phyloP scores from a whole-genome alignment of 1,284 basidiomycete genomes.

The Earliella scabrosa region DNA sequence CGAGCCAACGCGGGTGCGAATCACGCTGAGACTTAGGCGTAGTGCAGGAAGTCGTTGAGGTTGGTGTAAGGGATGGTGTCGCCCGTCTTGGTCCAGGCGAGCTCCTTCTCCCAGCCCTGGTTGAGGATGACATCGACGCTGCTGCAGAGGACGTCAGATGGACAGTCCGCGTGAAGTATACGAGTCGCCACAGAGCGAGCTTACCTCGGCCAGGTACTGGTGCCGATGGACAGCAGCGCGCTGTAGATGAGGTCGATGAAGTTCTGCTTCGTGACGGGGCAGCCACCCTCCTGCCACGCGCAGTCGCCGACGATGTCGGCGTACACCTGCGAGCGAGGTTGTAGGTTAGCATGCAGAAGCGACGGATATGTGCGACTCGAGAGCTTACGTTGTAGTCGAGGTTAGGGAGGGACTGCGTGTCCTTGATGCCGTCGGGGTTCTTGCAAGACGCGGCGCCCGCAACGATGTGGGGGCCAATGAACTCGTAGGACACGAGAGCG shows the following conservation, averaged over 20 bases:
- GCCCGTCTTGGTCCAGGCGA: conserved; percentile 1
- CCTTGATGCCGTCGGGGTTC: background rate
- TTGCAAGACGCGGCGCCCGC: background rate
- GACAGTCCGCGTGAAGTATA: no score
- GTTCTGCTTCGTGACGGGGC: conserved; percentile 3
- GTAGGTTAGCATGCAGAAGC: background rate
- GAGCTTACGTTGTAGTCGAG: conserved; percentile 1
- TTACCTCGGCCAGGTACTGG: background rate
- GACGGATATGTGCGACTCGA: no score
- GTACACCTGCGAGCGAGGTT: background rate
- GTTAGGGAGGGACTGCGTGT: background rate
- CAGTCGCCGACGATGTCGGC: conserved; percentile 1
- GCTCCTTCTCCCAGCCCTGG: background rate
- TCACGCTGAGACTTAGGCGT: background rate
- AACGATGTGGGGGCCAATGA: background rate
- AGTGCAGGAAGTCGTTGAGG: conserved; percentile 3
- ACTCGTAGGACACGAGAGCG: background rate
- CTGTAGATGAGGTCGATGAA: conserved; percentile 4
- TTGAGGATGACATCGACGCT: background rate
- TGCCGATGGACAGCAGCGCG: background rate
- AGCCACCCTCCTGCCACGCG: background rate
- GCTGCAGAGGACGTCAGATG: background rate
- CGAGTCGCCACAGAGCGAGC: background rate
- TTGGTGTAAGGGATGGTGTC: background rate
- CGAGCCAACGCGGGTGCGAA: no score